Evolutionary conservation across 495 filamentous ascomycete genomes (phyloP).

Genomic region (Aspergillus nanangensis): DNA sequence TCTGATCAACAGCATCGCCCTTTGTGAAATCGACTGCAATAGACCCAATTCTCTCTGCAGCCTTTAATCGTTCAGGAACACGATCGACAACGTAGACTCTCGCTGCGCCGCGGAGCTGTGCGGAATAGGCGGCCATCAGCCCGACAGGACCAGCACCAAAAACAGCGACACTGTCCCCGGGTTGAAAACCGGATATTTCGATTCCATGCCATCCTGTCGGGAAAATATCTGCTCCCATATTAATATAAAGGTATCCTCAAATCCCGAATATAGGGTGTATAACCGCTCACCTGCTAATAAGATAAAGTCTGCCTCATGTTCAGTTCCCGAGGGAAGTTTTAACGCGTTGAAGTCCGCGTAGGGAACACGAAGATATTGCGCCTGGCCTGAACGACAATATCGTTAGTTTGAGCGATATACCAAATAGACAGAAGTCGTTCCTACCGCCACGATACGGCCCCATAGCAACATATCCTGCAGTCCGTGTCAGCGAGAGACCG

Average conservation of each 20-base stretch:
- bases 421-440: neutral
- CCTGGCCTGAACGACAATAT: conserved; percentile 25
- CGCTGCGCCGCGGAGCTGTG: conserved; percentile 46
- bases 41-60: conserved; percentile 49
- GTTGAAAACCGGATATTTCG: conserved; percentile 47
- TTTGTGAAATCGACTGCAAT: conserved; percentile 34
- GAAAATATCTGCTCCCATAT: conserved; percentile 48
- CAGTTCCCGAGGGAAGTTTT: conserved; percentile 34
- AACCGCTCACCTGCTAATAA: conserved; percentile 31
- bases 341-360: conserved; percentile 56
- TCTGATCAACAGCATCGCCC: conserved; percentile 34
- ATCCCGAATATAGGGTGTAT: neutral
- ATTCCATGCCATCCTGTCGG: conserved; percentile 53
- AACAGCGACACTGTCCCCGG: conserved; percentile 52
- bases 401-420: neutral
- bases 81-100: conserved; percentile 51
- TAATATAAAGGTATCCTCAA: too few species aligned
- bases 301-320: conserved; percentile 43
- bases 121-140: conserved; percentile 54
- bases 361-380: conserved; percentile 52
- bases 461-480: conserved; percentile 50
- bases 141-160: conserved; percentile 50
- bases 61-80: conserved; percentile 45
- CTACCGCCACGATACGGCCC: conserved; percentile 50
- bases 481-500: neutral